phyloP scores from a whole-genome alignment of 2,329 filamentous ascomycete species.

The Talaromyces marneffei region DNA sequence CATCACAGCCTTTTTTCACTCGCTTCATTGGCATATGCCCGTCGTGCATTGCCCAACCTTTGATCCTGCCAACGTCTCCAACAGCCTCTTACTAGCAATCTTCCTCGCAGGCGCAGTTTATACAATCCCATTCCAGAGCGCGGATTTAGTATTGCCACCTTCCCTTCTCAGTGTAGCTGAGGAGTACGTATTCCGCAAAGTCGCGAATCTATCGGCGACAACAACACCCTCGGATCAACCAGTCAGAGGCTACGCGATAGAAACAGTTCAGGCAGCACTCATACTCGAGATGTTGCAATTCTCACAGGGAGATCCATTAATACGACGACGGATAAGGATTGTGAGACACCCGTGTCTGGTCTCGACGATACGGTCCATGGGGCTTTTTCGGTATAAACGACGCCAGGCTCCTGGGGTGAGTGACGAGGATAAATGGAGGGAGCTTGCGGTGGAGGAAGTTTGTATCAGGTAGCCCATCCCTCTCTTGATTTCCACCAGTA shows the following conservation, averaged over 20 bases:
- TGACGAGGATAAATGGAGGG: conserved; percentile 19
- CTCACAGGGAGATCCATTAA: conserved; percentile 24
- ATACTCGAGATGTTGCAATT: conserved; percentile 32
- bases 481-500: neutral
- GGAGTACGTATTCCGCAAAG: conserved; percentile 26
- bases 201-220: conserved; percentile 19
- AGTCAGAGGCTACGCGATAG: conserved; percentile 16
- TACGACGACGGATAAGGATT: conserved; percentile 28
- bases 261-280: conserved; percentile 25
- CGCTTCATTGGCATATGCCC: conserved; percentile 29
- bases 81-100: conserved; percentile 23
- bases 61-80: conserved; percentile 23
- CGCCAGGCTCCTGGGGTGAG: conserved; percentile 15
- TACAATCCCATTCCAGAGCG: conserved; percentile 18
- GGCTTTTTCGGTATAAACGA: conserved; percentile 24
- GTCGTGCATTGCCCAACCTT: conserved; percentile 30
- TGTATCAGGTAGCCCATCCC: conserved; percentile 21
- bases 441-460: conserved; percentile 23
- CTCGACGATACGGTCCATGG: conserved; percentile 26
- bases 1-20: conserved; percentile 27
- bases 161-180: conserved; percentile 26
- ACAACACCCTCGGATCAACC: conserved; percentile 12
- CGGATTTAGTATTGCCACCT: conserved; percentile 14
- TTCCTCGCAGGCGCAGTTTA: conserved; percentile 26
- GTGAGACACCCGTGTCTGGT: conserved; percentile 28